A percentile compares a stretch with the other conserved stretches of the same genome.
Conservation (phyloP, 345 rosid species). For the Rhodamnia argentea region DNA sequence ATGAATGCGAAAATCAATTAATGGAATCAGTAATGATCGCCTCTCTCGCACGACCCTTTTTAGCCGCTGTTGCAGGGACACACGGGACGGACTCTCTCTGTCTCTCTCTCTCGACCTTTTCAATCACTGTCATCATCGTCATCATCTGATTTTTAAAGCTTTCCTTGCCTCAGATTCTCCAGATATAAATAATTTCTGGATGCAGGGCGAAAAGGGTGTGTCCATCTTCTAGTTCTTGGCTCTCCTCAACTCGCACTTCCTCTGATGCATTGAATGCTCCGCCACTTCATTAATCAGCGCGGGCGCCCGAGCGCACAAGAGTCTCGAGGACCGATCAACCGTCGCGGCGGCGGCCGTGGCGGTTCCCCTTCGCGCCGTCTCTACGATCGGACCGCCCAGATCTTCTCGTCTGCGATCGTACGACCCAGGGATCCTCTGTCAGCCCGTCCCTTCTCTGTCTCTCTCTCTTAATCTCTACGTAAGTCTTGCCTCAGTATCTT, state of each 20-base stretch:
- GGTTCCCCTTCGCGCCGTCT: background rate
- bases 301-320: background rate
- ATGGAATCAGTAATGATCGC: background rate
- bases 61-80: constrained; percentile 10
- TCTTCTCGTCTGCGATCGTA: constrained; percentile 26
- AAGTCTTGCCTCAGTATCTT: background rate
- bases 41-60: background rate
- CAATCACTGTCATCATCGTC: background rate
- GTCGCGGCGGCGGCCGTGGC: background rate
- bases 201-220: background rate
- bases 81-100: background rate
- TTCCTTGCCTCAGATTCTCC: background rate
- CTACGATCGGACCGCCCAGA: constrained; percentile 23
- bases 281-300: background rate
- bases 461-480: background rate
- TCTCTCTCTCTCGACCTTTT: background rate
- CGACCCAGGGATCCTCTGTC: constrained; percentile 20
- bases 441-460: background rate
- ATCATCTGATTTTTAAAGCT: background rate
- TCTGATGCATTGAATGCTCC: background rate
- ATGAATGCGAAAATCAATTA: background rate
- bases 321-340: background rate
- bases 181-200: background rate
- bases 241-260: background rate
- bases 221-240: background rate